Evolutionary conservation across 257 asterid species (phyloP).

Genomic region (Forsythia viridissima): DNA sequence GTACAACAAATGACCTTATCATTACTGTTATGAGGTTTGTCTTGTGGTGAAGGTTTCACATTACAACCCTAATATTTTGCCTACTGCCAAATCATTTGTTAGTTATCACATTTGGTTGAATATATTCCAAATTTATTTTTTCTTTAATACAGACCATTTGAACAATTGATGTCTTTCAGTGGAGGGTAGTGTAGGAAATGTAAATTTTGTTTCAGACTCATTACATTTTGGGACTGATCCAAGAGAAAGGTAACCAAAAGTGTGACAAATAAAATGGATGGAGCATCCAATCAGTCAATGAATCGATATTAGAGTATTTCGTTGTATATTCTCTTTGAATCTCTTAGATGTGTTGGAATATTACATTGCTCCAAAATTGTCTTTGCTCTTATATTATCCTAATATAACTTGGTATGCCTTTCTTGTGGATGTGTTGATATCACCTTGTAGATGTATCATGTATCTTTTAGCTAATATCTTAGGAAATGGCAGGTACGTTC

Average conservation of each 20-base stretch:
- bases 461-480: slow-evolving; percentile 19
- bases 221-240: neutral
- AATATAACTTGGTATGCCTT: neutral
- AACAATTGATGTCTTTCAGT: neutral
- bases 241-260: neutral
- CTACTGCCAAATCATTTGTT: too few species aligned
- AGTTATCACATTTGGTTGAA: neutral
- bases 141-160: neutral
- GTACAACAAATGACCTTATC: neutral
- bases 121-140: neutral
- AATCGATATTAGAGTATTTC: neutral
- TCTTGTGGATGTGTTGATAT: neutral
- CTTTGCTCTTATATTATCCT: neutral
- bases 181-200: neutral
- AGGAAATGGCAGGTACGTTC: slow-evolving; percentile 47
- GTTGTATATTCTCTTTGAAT: neutral
- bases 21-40: neutral
- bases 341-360: neutral
- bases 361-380: neutral
- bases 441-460: neutral
- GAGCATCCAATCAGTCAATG: neutral
- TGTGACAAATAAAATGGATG: neutral
- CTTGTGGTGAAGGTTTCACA: neutral
- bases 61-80: neutral
- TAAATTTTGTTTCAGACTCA: neutral